Conservation (phyloP, 371 early-diverging fungal genomes). For the Mucor plumbeus region DNA sequence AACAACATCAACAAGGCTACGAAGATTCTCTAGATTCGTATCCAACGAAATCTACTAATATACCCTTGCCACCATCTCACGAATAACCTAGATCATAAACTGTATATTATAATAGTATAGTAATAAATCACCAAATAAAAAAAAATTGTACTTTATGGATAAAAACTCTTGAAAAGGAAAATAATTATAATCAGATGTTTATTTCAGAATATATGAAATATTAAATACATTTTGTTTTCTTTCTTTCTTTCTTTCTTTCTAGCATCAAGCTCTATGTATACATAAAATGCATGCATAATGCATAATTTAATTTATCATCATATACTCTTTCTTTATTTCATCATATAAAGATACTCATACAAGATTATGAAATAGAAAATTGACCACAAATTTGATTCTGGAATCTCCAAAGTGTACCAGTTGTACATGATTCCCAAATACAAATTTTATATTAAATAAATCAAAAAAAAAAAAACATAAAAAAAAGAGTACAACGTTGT, state of each 20-base stretch:
- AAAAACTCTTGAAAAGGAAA: conserved; percentile 4
- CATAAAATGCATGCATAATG: too few relatives aligned
- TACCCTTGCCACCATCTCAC: conserved; percentile 16
- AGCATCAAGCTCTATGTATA: too few relatives aligned
- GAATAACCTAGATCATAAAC: conserved; percentile 2
- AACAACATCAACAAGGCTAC: not conserved
- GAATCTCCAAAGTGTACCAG: conserved; percentile 10
- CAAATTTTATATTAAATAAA: conserved; percentile 10
- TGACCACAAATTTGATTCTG: conserved; percentile 14
- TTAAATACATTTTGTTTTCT: too few relatives aligned
- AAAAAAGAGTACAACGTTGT: conserved; percentile 2
- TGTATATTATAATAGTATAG: not conserved
- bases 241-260: not conserved
- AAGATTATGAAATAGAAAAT: not conserved
- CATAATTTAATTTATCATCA: too few relatives aligned
- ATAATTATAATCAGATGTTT: not conserved
- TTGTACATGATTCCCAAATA: conserved; percentile 10
- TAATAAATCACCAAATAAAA: not conserved
- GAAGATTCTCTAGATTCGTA: not conserved
- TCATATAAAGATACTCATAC: not conserved
- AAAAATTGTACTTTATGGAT: not conserved
- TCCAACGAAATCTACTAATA: conserved; percentile 1
- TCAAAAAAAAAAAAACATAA: not conserved
- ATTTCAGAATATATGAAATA: not conserved
- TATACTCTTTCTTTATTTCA: not conserved